phyloP scores from a whole-genome alignment of 139 green algal species.

The Micromonas pusilla region DNA sequence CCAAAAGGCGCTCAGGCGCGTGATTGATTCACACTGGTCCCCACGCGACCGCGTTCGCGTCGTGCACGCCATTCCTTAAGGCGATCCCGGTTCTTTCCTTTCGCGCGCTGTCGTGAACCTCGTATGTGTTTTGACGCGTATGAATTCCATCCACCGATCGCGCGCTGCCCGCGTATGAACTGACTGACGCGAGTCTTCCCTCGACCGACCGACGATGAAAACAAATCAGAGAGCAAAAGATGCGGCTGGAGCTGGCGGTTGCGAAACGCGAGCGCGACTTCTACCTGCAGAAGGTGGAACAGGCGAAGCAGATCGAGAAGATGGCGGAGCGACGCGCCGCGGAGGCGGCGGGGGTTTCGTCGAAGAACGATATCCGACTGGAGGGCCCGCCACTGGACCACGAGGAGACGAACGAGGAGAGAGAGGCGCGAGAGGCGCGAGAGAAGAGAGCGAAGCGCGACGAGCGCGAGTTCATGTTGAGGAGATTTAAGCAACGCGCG shows the following conservation, averaged over 20 bases:
- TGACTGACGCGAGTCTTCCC: no score
- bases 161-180: no score
- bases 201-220: conserved; percentile 52
- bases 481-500: conserved; percentile 6
- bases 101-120: no score
- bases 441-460: neutral
- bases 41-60: no score
- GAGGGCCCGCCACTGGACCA: neutral
- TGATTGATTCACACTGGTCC: no score
- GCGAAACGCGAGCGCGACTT: conserved; percentile 90
- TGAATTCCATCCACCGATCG: no score
- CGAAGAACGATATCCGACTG: neutral
- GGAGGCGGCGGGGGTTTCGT: neutral
- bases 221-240: conserved; percentile 81
- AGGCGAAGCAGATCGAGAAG: conserved; percentile 47
- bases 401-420: neutral
- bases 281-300: conserved; percentile 65
- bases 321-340: conserved; percentile 45
- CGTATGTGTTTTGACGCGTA: no score
- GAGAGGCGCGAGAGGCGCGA: neutral
- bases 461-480: neutral
- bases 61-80: no score
- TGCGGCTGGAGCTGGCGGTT: conserved; percentile 72
- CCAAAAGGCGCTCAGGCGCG: conserved; percentile 38
- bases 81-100: no score